phyloP scores from a whole-genome alignment of 306 rosid genomes.

The Alnus glutinosa region DNA sequence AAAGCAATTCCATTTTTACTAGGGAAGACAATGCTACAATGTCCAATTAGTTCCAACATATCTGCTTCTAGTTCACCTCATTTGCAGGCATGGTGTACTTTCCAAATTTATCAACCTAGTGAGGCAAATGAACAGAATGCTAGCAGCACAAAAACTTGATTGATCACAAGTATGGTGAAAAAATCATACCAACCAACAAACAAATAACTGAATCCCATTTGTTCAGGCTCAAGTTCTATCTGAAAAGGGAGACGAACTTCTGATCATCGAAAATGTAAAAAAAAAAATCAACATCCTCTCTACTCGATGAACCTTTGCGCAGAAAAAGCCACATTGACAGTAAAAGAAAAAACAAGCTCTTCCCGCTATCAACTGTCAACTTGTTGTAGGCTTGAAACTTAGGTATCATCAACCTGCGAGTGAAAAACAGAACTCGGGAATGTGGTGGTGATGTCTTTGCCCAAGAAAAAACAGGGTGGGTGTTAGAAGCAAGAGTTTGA shows the following conservation, averaged over 20 bases:
- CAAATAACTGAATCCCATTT: constrained; percentile 23
- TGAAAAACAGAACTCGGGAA: constrained; percentile 70
- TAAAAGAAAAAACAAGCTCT: constrained; percentile 23
- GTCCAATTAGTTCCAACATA: background rate
- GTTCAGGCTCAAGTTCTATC: constrained; percentile 27
- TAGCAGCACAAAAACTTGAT: constrained; percentile 14
- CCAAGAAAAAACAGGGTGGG: constrained; percentile 24
- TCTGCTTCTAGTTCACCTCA: background rate
- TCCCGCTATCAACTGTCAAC: constrained; percentile 23
- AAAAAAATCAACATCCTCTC: constrained; percentile 14
- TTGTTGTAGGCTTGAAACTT: constrained; percentile 29
- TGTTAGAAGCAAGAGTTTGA: constrained; percentile 17
- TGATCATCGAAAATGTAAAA: constrained; percentile 6
- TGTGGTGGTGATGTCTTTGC: constrained; percentile 69
- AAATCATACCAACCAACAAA: constrained; percentile 17
- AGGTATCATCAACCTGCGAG: constrained; percentile 60
- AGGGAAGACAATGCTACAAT: background rate
- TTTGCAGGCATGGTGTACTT: no score
- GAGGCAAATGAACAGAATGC: no score
- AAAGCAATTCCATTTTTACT: background rate
- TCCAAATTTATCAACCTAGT: no score
- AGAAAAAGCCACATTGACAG: constrained; percentile 21
- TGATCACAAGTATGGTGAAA: constrained; percentile 23
- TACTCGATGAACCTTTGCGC: constrained; percentile 17
- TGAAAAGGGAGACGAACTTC: constrained; percentile 14